Percentiles rank a stretch among this genome's conserved stretches.
Conservation (phyloP, 345 rosid genomes). For the Euphorbia pulcherrima region DNA sequence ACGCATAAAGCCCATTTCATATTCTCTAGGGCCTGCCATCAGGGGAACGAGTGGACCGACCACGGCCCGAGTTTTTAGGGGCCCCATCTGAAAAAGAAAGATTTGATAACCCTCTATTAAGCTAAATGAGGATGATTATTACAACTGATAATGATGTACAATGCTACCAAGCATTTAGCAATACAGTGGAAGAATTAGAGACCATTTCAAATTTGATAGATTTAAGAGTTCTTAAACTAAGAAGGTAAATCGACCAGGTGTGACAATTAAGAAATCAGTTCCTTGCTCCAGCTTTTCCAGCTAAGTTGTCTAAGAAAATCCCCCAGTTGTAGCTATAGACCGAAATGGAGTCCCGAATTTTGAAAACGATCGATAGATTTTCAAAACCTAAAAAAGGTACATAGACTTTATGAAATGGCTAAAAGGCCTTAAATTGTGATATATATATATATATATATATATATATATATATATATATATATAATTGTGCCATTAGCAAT, state of each 20-base stretch:
- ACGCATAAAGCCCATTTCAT: no score
- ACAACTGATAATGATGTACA: no score
- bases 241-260: constrained; percentile 94
- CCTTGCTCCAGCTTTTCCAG: constrained; percentile 73
- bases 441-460: not conserved
- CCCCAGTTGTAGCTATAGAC: constrained; percentile 86
- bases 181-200: not conserved
- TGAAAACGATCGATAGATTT: constrained; percentile 66
- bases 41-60: no score
- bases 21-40: no score
- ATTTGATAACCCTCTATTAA: no score
- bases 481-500: not conserved
- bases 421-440: constrained; percentile 11
- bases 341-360: constrained; percentile 84
- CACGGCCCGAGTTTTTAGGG: no score
- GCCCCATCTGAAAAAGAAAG: no score
- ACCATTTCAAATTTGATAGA: constrained; percentile 66
- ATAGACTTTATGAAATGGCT: constrained; percentile 19
- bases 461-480: not conserved
- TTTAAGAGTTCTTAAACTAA: constrained; percentile 62
- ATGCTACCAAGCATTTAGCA: no score
- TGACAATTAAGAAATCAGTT: constrained; percentile 76
- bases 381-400: constrained; percentile 65
- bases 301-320: constrained; percentile 84
- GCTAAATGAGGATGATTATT: not conserved